phyloP scores from a whole-genome alignment of 352 stramenopile genomes.

The Ochromonadaceae sp. region DNA sequence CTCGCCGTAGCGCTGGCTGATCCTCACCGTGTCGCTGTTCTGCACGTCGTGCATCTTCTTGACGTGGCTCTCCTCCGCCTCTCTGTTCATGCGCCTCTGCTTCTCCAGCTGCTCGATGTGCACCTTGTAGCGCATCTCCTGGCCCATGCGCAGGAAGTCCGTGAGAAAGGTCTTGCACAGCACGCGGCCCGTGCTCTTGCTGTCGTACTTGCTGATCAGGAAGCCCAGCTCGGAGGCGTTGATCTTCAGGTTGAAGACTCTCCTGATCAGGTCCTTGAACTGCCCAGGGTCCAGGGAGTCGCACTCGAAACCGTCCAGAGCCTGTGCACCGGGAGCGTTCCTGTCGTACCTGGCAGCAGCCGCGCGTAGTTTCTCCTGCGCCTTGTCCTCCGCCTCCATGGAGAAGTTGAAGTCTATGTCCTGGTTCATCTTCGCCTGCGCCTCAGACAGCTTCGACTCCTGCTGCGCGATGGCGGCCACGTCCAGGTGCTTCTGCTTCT shows the following conservation, averaged over 20 bases:
- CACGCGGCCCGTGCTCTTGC: background rate
- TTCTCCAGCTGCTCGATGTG: background rate
- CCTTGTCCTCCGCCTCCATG: background rate
- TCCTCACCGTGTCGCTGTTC: background rate
- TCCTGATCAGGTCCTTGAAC: background rate
- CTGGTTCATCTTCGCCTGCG: background rate
- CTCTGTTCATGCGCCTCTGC: background rate
- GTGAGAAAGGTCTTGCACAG: background rate
- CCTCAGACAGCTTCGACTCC: background rate
- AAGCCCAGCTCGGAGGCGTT: background rate
- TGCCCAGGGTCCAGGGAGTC: background rate
- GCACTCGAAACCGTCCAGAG: constrained; percentile 9
- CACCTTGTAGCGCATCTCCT: background rate
- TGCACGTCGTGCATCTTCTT: background rate
- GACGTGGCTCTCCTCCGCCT: background rate
- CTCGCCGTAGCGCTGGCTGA: background rate
- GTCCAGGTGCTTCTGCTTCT: background rate
- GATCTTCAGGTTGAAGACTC: background rate
- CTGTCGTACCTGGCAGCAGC: constrained; percentile 12
- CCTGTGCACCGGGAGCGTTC: background rate
- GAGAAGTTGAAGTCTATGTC: constrained; percentile 9
- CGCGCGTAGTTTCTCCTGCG: background rate
- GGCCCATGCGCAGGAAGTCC: background rate
- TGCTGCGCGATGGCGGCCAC: background rate
- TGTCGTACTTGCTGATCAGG: constrained; percentile 3